These are phyloP conservation scores for Pseudophaeomoniella oleicola DNA, from an alignment of 2,329 filamentous ascomycete species.

Conservation along the genomic window DNA sequence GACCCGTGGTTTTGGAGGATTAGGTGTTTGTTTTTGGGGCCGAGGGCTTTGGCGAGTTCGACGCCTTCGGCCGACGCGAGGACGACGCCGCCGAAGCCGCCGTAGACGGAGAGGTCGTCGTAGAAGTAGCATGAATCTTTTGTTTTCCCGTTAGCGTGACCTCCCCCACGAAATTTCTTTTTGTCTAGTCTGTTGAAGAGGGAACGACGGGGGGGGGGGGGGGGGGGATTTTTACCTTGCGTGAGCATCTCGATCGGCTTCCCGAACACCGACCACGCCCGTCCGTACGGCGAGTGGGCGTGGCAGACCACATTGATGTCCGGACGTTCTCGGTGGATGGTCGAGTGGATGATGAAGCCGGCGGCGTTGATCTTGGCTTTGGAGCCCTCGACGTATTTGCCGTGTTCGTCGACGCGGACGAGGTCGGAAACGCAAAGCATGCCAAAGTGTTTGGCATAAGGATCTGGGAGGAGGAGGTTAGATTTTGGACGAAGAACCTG, in stretches of 20 bases:
- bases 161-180: no score
- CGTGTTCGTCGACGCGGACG: slow-evolving; percentile 13
- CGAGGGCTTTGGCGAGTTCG: background rate
- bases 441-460: no score
- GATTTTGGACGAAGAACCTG: no score
- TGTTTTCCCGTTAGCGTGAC: no score
- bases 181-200: no score
- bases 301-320: slow-evolving; percentile 31
- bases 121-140: slow-evolving; percentile 14
- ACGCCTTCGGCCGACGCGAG: slow-evolving; percentile 12
- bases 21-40: slow-evolving; percentile 37
- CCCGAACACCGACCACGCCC: slow-evolving; percentile 27
- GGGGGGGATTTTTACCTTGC: no score
- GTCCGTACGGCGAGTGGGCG: slow-evolving; percentile 28
- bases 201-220: no score
- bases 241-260: slow-evolving; percentile 28
- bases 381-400: no score
- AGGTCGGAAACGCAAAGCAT: slow-evolving; percentile 26
- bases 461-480: no score
- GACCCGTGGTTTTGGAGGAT: slow-evolving; percentile 58
- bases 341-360: slow-evolving; percentile 31
- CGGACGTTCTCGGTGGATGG: slow-evolving; percentile 17
- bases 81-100: slow-evolving; percentile 32
- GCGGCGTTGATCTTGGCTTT: slow-evolving; percentile 33
- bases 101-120: slow-evolving; percentile 18